Percentiles rank a stretch among this genome's conserved stretches.
These are phyloP conservation scores for Umbilicaria muhlenbergii DNA, from an alignment of 495 filamentous ascomycete species.

Conservation along the genomic window DNA sequence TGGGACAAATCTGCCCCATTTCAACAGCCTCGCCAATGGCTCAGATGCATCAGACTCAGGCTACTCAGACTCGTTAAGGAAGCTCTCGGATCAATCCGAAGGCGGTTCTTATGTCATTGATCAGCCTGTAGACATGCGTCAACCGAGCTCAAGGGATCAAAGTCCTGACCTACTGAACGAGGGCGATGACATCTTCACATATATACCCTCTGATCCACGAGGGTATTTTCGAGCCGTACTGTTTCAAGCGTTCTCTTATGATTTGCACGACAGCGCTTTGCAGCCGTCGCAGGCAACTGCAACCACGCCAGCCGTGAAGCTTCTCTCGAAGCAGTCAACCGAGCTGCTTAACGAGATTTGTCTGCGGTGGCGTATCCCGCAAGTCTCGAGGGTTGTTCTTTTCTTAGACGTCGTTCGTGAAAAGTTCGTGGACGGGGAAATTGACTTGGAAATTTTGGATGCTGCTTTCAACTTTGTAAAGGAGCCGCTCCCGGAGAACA, in stretches of 20 bases:
- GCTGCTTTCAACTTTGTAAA: conserved; percentile 70
- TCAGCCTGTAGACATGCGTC: conserved; percentile 61
- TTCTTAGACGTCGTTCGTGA: conserved; percentile 74
- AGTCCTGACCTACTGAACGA: conserved; percentile 23
- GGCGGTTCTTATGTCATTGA: conserved; percentile 53
- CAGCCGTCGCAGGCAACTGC: conserved; percentile 35
- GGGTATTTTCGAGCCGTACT: conserved; percentile 66
- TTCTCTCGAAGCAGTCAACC: conserved; percentile 67
- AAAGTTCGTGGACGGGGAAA: conserved; percentile 77
- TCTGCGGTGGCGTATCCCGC: conserved; percentile 80
- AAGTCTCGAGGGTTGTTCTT: conserved; percentile 61
- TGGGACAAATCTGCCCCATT: conserved; percentile 32
- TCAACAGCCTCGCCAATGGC: conserved; percentile 26
- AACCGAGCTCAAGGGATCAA: conserved; percentile 47
- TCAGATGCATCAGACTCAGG: conserved; percentile 28
- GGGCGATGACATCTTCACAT: conserved; percentile 53
- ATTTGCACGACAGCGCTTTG: conserved; percentile 40
- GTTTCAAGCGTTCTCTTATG: conserved; percentile 54
- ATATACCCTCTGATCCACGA: conserved; percentile 76
- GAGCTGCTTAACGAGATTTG: conserved; percentile 77
- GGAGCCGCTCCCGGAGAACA: conserved; percentile 41
- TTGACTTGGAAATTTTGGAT: conserved; percentile 66
- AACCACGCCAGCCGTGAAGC: conserved; percentile 37
- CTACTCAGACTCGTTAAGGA: conserved; percentile 45
- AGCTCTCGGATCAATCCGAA: conserved; percentile 28